phyloP scores from a whole-genome alignment of 2,329 filamentous ascomycete genomes.

The Talaromyces sp. region DNA sequence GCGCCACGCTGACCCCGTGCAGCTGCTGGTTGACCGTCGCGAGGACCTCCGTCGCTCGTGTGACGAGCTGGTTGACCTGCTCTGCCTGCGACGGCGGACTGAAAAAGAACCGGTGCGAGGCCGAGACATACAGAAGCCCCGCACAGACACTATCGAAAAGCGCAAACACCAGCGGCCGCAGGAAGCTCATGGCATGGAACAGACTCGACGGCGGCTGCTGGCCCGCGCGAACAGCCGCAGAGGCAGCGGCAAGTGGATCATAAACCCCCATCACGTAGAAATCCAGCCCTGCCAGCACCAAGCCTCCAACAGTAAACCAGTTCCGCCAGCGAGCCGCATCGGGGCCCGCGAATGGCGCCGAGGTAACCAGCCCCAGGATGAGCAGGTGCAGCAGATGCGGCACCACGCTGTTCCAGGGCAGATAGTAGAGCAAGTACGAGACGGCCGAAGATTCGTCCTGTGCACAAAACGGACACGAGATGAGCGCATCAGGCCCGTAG shows the following conservation, averaged over 20 bases:
- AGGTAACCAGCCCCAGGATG: slow-evolving; percentile 68
- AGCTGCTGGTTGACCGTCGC: slow-evolving; percentile 60
- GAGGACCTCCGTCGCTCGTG: slow-evolving; percentile 49
- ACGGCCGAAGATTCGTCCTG: slow-evolving; percentile 50
- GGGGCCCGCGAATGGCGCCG: slow-evolving; percentile 57
- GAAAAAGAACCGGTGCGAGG: slow-evolving; percentile 73
- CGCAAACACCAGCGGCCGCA: slow-evolving; percentile 61
- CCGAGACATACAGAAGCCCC: slow-evolving; percentile 65
- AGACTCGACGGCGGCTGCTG: slow-evolving; percentile 54
- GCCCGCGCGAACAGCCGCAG: slow-evolving; percentile 56
- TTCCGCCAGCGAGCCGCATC: slow-evolving; percentile 65
- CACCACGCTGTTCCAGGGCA: slow-evolving; percentile 61
- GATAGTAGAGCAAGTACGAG: slow-evolving; percentile 73
- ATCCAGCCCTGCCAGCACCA: slow-evolving; percentile 58
- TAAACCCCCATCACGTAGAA: slow-evolving; percentile 61
- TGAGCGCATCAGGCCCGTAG: slow-evolving; percentile 69
- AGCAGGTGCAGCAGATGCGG: slow-evolving; percentile 78
- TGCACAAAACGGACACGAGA: slow-evolving; percentile 79
- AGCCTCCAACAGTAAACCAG: slow-evolving; percentile 59
- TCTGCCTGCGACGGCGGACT: slow-evolving; percentile 57
- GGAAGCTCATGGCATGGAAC: slow-evolving; percentile 45
- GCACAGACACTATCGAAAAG: slow-evolving; percentile 60
- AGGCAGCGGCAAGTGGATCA: slow-evolving; percentile 47
- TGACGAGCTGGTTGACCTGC: slow-evolving; percentile 55
- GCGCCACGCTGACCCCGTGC: slow-evolving; percentile 66